Evolutionary conservation across 2,329 filamentous ascomycete species (phyloP).

Genomic region (Sporothrix mexicana): DNA sequence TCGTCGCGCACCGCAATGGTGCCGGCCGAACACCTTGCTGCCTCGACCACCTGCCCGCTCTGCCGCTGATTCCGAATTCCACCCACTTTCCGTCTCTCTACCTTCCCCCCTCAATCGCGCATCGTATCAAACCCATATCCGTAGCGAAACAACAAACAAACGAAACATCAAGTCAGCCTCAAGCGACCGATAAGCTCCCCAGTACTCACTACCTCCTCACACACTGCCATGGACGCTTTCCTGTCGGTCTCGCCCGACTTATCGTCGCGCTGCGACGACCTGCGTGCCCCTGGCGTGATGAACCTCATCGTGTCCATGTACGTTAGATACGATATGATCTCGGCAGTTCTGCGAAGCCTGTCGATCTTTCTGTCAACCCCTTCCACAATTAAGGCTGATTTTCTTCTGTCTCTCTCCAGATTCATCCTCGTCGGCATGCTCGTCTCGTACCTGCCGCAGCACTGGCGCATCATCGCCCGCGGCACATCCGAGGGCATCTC

Average conservation of each 20-base stretch:
- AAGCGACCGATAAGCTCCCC: background rate
- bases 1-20: conserved; percentile 30
- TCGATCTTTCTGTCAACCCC: background rate
- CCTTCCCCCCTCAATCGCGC: background rate
- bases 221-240: conserved; percentile 44
- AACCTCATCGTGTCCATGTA: conserved; percentile 64
- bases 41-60: conserved; percentile 5
- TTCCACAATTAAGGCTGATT: background rate
- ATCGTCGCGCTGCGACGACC: conserved; percentile 55
- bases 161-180: background rate
- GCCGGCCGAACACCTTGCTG: conserved; percentile 25
- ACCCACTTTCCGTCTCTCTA: background rate
- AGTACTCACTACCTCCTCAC: background rate
- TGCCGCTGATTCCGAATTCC: background rate
- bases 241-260: conserved; percentile 38
- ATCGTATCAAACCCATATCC: background rate
- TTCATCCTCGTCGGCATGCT: conserved; percentile 87
- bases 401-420: conserved; percentile 44
- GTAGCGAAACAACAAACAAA: background rate
- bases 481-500: conserved; percentile 92
- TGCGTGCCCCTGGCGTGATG: conserved; percentile 59
- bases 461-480: conserved; percentile 85
- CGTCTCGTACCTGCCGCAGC: conserved; percentile 92
- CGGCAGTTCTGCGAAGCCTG: background rate
- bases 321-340: conserved; percentile 36